phyloP scores from a whole-genome alignment of 2,329 filamentous ascomycete species.

The Leptographium lundbergii region DNA sequence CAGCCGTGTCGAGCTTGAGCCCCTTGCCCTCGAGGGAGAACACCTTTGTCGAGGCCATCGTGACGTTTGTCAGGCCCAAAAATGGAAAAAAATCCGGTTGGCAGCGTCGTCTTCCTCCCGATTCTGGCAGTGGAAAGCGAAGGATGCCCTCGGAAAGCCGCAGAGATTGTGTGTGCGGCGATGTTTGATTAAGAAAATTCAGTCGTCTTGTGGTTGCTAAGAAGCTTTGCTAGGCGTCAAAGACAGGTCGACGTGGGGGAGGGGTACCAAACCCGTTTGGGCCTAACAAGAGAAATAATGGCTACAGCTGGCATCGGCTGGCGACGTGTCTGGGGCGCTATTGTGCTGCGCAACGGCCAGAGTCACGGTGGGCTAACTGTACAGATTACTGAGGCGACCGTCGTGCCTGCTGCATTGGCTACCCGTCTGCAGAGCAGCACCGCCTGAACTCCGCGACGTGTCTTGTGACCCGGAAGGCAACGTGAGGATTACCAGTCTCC shows the following conservation, averaged over 20 bases:
- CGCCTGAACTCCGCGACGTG: too few species aligned
- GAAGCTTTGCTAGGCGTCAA: background rate
- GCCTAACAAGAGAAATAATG: background rate
- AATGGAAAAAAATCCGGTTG: constrained; percentile 13
- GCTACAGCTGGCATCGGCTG: background rate
- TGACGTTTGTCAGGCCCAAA: constrained; percentile 12
- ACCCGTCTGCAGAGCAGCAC: too few species aligned
- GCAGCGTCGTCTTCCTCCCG: background rate
- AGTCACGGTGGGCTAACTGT: background rate
- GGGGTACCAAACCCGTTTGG: background rate
- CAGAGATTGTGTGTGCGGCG: background rate
- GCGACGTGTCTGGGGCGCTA: background rate
- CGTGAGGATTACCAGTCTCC: too few species aligned
- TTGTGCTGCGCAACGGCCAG: background rate
- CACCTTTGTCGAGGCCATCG: constrained; percentile 48
- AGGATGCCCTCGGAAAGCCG: background rate
- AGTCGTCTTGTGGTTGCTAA: background rate
- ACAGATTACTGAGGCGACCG: too few species aligned
- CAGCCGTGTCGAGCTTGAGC: constrained; percentile 81
- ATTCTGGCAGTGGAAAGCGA: background rate
- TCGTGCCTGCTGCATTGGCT: too few species aligned
- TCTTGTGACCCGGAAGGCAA: too few species aligned
- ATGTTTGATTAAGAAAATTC: background rate
- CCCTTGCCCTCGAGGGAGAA: constrained; percentile 89
- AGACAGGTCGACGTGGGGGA: background rate